Evolutionary conservation across 2,329 filamentous ascomycete species (phyloP), one percentile per base, ranked within the genome.

Genomic region (Aureobasidium sp.): DNA sequence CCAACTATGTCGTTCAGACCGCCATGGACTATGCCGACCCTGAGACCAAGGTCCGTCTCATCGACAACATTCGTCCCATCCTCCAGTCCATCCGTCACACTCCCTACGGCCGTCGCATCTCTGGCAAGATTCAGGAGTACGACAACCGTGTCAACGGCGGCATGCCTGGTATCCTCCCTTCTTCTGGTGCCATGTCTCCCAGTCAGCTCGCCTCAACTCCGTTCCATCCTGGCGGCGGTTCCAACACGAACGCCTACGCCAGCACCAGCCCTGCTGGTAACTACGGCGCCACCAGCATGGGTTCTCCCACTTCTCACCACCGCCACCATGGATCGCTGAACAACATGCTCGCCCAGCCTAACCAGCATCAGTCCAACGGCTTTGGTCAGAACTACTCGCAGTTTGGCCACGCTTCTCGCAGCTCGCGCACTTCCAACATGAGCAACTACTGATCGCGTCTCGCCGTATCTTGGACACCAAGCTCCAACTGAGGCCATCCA

Each of bases 1-100:
- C 89, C 68, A 98, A 98, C 73, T 98, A 98, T 64, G 93, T 98
- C 59, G 88, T 98, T 34, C 93, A 98, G 76, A 98, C 93, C 34
- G 90, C 93, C 24, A 79, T 95, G 60, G 90, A 95, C 63, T 90
- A 88, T 64, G 81, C 87, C 11, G 88, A 90, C 52, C 77, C 80
- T 6, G 77, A 82, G 25, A 84, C 83, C 66, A 90, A 91, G 71
- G 74, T 78, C 55, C 81, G 81, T 41, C 78, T 98, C 38, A 84
- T 95, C 40, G 90, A 97, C 57, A 78, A 80, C 30, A 90, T 97
- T 62, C 88, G 90, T 34, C 89, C 90, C 1, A 84, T 94, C 57
- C 74, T 97, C 34, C 86, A 88, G 3, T 77, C 81, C 37, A 94
- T 97, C 58, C 88, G 90, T 58, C 85, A 88, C 62, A 96, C 90